Conservation (phyloP, 148 eudicot genomes). For the Cornus suecica region DNA sequence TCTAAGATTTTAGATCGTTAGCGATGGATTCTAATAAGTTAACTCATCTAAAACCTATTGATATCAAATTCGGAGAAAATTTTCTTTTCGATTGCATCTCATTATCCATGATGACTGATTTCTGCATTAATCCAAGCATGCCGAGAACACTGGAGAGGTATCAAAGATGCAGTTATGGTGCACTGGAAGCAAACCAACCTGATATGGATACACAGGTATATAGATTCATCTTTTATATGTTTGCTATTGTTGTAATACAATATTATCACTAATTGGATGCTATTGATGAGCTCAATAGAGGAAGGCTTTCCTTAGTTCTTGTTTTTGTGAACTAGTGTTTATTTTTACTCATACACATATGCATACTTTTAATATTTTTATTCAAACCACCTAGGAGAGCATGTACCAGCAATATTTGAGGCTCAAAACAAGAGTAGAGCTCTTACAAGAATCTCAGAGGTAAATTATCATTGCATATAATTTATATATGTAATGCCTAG, state of each 20-base stretch:
- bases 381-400: constrained; percentile 25
- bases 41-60: too few species aligned
- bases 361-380: too few species aligned
- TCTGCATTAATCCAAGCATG: constrained; percentile 37
- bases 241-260: not conserved
- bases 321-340: not conserved
- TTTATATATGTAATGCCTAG: too few species aligned
- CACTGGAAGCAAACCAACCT: constrained; percentile 44
- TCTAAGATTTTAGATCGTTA: too few species aligned
- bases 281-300: not conserved
- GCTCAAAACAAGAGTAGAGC: constrained; percentile 74
- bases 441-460: constrained; percentile 75
- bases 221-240: not conserved
- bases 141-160: constrained; percentile 69
- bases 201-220: constrained; percentile 53
- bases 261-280: too few species aligned
- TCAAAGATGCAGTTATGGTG: constrained; percentile 64
- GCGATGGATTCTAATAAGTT: too few species aligned
- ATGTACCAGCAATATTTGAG: constrained; percentile 66
- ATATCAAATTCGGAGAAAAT: too few species aligned
- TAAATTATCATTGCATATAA: constrained; percentile 13
- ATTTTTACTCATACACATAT: too few species aligned
- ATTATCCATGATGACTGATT: not conserved
- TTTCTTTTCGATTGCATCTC: too few species aligned
- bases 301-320: not conserved